Evolutionary conservation across 2,329 filamentous ascomycete species (phyloP).

Genomic region (Cladophialophora yegresii): DNA sequence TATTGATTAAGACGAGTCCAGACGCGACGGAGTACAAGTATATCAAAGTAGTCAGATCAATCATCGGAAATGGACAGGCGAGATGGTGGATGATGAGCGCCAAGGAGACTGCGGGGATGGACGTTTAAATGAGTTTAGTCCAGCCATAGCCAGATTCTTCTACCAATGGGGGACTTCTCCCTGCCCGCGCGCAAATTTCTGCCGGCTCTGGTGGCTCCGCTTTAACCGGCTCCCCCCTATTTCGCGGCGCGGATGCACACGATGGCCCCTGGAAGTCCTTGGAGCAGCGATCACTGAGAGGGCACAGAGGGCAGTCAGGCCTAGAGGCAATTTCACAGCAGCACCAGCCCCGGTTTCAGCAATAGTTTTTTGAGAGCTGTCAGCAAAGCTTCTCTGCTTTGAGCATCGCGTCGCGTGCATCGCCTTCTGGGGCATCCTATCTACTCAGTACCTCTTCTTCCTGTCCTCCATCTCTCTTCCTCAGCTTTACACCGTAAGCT

Average conservation of each 20-base stretch:
- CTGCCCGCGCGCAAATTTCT: neutral
- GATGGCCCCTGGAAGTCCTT: neutral
- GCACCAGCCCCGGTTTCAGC: constrained; percentile 7
- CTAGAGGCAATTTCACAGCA: constrained; percentile 11
- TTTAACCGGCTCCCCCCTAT: neutral
- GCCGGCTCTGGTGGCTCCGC: neutral
- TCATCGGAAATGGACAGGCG: neutral
- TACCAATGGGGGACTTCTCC: constrained; percentile 3
- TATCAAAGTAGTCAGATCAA: neutral
- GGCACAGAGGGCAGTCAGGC: neutral
- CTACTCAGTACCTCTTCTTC: neutral
- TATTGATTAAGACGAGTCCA: neutral
- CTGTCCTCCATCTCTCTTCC: constrained; percentile 17
- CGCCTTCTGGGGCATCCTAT: neutral
- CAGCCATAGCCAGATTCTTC: neutral
- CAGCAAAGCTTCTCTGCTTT: constrained; percentile 12
- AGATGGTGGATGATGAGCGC: constrained; percentile 11
- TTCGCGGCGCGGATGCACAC: neutral
- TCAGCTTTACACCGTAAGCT: constrained; percentile 13
- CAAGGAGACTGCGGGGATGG: neutral
- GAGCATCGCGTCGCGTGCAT: constrained; percentile 11
- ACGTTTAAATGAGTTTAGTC: neutral
- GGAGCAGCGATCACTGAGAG: neutral
- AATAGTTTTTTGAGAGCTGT: constrained; percentile 1
- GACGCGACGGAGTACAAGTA: neutral